phyloP scores from a whole-genome alignment of 768 basidiomycete genomes.

The Psilocybe cyanescens region DNA sequence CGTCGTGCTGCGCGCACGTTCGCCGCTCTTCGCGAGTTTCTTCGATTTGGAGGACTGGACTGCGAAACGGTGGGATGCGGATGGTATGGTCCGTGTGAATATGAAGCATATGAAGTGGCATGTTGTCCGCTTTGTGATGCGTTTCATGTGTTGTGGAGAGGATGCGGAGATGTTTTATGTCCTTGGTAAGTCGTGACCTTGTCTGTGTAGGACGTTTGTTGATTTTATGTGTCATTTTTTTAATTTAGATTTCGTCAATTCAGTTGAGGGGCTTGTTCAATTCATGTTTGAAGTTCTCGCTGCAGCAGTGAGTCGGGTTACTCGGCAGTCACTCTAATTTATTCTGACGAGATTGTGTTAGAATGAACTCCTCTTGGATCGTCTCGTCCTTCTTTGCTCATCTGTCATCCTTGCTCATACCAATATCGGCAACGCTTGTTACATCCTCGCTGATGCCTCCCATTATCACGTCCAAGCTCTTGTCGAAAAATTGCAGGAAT shows the following conservation, averaged over 20 bases:
- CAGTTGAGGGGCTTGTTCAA: slow-evolving; percentile 77
- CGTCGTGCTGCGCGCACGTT: slow-evolving; percentile 77
- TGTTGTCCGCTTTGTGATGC: slow-evolving; percentile 75
- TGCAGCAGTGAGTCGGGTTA: slow-evolving; percentile 63
- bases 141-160: slow-evolving; percentile 76
- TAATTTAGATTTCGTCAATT: slow-evolving; percentile 59
- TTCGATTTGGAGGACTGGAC: slow-evolving; percentile 89
- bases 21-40: slow-evolving; percentile 82
- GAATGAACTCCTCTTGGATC: slow-evolving; percentile 90
- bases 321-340: background rate
- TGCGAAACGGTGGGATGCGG: slow-evolving; percentile 51
- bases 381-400: slow-evolving; percentile 84
- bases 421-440: slow-evolving; percentile 76
- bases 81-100: slow-evolving; percentile 63
- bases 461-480: slow-evolving; percentile 76
- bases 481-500: slow-evolving; percentile 71
- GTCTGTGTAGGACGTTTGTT: background rate
- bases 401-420: slow-evolving; percentile 67
- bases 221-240: slow-evolving; percentile 4
- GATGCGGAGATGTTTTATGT: slow-evolving; percentile 71
- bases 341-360: slow-evolving; percentile 28
- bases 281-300: slow-evolving; percentile 89
- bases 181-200: slow-evolving; percentile 51
- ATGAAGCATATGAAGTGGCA: slow-evolving; percentile 76
- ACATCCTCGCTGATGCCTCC: slow-evolving; percentile 81